Conservation (phyloP, 495 filamentous ascomycete species). For the Lasiosphaeria miniovina region DNA sequence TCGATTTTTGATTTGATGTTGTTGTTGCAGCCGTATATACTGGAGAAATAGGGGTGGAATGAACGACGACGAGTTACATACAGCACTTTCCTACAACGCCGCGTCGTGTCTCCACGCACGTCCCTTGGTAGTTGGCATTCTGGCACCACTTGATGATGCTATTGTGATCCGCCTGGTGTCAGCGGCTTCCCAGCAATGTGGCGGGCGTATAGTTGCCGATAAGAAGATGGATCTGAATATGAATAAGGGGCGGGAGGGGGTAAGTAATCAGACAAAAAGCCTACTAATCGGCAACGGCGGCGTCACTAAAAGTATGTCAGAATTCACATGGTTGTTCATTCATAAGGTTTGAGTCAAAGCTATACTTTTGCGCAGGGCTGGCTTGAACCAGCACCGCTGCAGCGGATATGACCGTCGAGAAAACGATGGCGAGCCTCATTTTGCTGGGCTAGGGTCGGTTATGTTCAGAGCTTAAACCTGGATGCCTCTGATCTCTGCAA, state of each 20-base stretch:
- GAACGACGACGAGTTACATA: neutral
- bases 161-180: neutral
- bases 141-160: neutral
- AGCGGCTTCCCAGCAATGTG: neutral
- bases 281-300: neutral
- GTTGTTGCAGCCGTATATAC: neutral
- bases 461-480: no score
- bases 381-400: neutral
- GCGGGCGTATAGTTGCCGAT: neutral
- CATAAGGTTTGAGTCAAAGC: neutral
- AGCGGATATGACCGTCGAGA: neutral
- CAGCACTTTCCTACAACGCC: constrained; percentile 2
- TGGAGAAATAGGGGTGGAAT: neutral
- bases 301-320: neutral
- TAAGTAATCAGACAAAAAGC: neutral
- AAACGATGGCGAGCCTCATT: neutral
- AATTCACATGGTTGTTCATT: neutral
- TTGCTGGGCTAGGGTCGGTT: neutral
- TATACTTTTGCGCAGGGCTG: neutral
- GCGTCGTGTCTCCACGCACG: neutral
- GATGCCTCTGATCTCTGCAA: no score
- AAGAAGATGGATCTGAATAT: neutral
- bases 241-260: neutral
- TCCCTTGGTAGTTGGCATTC: neutral
- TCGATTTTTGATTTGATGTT: neutral